These are phyloP conservation scores for Exsudoporus frostii DNA, from an alignment of 768 basidiomycete species.

Conservation along the genomic window DNA sequence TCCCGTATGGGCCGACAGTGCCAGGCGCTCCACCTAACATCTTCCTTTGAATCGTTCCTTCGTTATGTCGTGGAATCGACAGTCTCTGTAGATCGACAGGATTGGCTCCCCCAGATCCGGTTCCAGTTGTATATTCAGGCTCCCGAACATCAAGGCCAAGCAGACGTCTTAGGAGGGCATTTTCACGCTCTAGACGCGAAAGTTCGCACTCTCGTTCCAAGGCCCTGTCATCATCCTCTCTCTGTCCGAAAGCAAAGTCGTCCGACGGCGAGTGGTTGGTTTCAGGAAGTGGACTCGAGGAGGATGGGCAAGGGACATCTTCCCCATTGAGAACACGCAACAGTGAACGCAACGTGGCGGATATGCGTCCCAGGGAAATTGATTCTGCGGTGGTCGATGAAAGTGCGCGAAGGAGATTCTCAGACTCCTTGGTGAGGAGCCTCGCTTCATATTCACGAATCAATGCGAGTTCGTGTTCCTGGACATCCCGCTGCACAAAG, in stretches of 20 bases:
- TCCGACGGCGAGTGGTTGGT: not conserved
- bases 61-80: slow-evolving; percentile 12
- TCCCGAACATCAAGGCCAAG: slow-evolving; percentile 46
- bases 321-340: slow-evolving; percentile 72
- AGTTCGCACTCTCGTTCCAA: slow-evolving; percentile 92
- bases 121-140: slow-evolving; percentile 6
- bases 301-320: slow-evolving; percentile 30
- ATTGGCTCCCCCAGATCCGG: not conserved
- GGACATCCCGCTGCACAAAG: slow-evolving; percentile 75
- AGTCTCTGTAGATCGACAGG: slow-evolving; percentile 12
- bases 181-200: slow-evolving; percentile 82
- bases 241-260: slow-evolving; percentile 26
- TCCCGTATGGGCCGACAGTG: slow-evolving; percentile 43
- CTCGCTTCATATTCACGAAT: slow-evolving; percentile 89
- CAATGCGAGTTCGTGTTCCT: slow-evolving; percentile 85
- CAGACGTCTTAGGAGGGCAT: slow-evolving; percentile 73
- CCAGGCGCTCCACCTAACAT: slow-evolving; percentile 34
- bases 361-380: slow-evolving; percentile 65
- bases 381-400: slow-evolving; percentile 63
- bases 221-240: slow-evolving; percentile 66
- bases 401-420: slow-evolving; percentile 56
- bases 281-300: slow-evolving; percentile 2
- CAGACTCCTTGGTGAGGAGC: slow-evolving; percentile 73
- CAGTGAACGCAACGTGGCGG: slow-evolving; percentile 63
- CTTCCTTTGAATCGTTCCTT: slow-evolving; percentile 20